A percentile compares a stretch with the other conserved stretches of the same genome.
These are phyloP conservation scores for Microbotryum violaceum DNA, from an alignment of 1,284 basidiomycete species.

Conservation along the genomic window DNA sequence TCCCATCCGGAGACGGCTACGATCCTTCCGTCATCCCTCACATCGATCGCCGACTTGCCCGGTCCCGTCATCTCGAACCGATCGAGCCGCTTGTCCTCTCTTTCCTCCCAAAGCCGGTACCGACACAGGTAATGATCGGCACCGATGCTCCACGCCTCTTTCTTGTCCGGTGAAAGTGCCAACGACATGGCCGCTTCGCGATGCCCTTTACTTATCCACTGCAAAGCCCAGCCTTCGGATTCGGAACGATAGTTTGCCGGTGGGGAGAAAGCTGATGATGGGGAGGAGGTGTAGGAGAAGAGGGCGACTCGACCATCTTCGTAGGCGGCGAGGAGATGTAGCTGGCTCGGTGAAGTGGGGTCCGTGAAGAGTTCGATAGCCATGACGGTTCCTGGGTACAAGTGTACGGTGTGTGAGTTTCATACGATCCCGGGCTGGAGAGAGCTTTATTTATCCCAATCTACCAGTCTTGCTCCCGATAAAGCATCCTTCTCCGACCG, in stretches of 20 bases:
- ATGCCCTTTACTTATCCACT: constrained; percentile 30
- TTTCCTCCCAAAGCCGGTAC: constrained; percentile 22
- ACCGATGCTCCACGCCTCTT: constrained; percentile 25
- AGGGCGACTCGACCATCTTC: constrained; percentile 32
- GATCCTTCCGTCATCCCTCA: constrained; percentile 27
- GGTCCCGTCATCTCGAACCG: constrained; percentile 15
- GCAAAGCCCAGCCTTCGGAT: constrained; percentile 28
- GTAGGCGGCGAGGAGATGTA: constrained; percentile 30
- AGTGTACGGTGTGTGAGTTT: neutral
- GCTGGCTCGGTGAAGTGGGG: neutral
- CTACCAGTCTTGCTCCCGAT: constrained; percentile 29
- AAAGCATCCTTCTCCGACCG: constrained; percentile 25
- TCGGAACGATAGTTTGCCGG: neutral
- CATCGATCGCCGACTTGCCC: constrained; percentile 17
- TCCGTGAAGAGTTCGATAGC: constrained; percentile 18
- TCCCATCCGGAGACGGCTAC: constrained; percentile 35
- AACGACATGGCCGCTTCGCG: constrained; percentile 33
- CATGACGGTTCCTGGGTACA: constrained; percentile 32
- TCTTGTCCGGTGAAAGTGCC: constrained; percentile 7
- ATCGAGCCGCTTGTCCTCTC: neutral
- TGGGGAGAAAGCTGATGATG: neutral
- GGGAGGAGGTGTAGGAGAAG: constrained; percentile 19
- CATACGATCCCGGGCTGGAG: too few relatives aligned
- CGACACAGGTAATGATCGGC: constrained; percentile 31
- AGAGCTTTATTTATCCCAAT: neutral